These are phyloP conservation scores for Sclerotinia sclerotiorum DNA, from an alignment of 2,329 filamentous ascomycete species.

Conservation along the genomic window DNA sequence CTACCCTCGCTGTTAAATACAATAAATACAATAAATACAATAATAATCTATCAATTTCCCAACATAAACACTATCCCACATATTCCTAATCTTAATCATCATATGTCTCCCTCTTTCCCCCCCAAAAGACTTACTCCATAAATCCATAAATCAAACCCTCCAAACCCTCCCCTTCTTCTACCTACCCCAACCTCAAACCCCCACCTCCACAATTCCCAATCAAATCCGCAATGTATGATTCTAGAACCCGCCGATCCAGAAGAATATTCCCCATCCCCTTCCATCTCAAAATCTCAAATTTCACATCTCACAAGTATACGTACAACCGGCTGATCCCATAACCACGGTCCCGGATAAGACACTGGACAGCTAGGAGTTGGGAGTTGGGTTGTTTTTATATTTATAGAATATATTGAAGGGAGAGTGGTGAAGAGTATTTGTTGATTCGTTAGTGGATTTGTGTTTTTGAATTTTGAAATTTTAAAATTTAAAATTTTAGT, in stretches of 20 bases:
- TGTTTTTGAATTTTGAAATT: too few species aligned
- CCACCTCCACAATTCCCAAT: not conserved
- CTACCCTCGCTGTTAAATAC: not conserved
- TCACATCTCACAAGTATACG: not conserved
- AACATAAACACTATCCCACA: not conserved
- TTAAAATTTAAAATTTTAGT: too few species aligned
- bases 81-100: not conserved
- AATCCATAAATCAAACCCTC: too few species aligned
- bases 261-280: not conserved
- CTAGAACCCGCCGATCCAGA: slow-evolving; percentile 6
- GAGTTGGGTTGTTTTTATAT: too few species aligned
- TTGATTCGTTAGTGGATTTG: too few species aligned
- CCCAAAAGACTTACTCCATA: too few species aligned
- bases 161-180: too few species aligned
- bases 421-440: too few species aligned
- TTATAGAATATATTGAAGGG: too few species aligned
- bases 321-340: not conserved
- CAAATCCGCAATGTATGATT: not conserved
- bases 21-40: not conserved
- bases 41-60: not conserved
- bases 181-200: too few species aligned
- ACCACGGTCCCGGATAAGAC: not conserved
- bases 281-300: too few species aligned
- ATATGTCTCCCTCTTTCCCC: not conserved
- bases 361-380: too few species aligned